Percentiles rank a stretch among this genome's conserved stretches.
phyloP scores from a whole-genome alignment of 495 filamentous ascomycete species.

The Opeltia flavorubescens region DNA sequence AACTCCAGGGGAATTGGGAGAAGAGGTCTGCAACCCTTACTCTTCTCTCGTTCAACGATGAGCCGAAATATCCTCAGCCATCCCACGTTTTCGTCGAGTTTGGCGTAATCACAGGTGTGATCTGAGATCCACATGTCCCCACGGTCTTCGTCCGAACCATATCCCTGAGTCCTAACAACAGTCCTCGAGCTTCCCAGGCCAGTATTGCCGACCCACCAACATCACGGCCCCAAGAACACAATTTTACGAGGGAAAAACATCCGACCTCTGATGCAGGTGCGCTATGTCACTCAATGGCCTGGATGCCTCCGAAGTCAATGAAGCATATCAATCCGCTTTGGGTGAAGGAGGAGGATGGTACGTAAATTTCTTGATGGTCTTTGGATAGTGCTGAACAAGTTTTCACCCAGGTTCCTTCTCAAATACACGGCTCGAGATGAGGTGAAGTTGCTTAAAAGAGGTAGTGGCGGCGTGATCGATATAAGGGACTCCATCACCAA shows the following conservation, averaged over 20 bases:
- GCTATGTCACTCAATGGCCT: constrained; percentile 96
- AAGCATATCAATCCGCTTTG: constrained; percentile 69
- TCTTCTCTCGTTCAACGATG: no score
- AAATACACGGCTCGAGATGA: constrained; percentile 86
- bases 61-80: no score
- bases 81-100: no score
- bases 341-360: constrained; percentile 91
- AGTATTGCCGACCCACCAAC: background rate
- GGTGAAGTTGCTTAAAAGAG: constrained; percentile 61
- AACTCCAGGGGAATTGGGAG: no score
- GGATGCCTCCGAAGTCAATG: constrained; percentile 64
- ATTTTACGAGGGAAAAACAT: background rate
- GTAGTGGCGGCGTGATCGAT: constrained; percentile 74
- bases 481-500: constrained; percentile 60
- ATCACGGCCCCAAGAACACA: background rate
- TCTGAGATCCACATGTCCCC: no score
- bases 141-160: background rate
- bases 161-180: background rate
- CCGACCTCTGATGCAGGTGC: constrained; percentile 12
- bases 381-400: constrained; percentile 3
- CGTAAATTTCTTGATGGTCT: constrained; percentile 19
- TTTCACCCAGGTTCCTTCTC: constrained; percentile 65
- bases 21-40: no score
- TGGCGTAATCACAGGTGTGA: no score
- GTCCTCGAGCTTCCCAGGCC: background rate